Percentiles rank a stretch among this genome's conserved stretches.
Evolutionary conservation across 2,329 filamentous ascomycete genomes (phyloP).

Genomic region (Aciculosporium take): DNA sequence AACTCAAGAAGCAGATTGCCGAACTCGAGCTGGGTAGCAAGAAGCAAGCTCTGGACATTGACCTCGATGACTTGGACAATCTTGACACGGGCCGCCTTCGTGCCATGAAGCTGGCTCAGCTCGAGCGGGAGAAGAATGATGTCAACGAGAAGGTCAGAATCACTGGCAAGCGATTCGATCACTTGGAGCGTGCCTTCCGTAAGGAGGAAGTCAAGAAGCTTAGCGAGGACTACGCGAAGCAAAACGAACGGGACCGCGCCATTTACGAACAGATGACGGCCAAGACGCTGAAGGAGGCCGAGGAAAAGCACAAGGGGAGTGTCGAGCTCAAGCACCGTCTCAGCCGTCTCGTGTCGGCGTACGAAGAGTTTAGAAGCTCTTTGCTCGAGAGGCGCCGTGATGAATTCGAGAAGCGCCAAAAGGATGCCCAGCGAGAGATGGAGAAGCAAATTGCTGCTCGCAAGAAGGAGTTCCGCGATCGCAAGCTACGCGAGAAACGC

Average conservation of each 20-base stretch:
- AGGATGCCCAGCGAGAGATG: constrained; percentile 80
- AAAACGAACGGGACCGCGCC: constrained; percentile 63
- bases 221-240: constrained; percentile 67
- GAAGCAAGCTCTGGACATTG: constrained; percentile 56
- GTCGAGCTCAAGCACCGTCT: constrained; percentile 91
- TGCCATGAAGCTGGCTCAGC: constrained; percentile 84
- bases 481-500: constrained; percentile 65
- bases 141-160: constrained; percentile 81
- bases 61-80: constrained; percentile 67
- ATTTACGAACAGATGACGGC: constrained; percentile 68
- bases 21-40: constrained; percentile 73
- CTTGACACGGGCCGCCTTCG: constrained; percentile 83
- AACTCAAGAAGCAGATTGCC: constrained; percentile 81
- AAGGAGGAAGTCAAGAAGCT: constrained; percentile 93
- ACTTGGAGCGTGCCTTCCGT: constrained; percentile 91
- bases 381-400: constrained; percentile 80
- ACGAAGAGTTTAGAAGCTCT: constrained; percentile 69
- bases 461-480: constrained; percentile 77
- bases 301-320: constrained; percentile 82
- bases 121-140: constrained; percentile 97
- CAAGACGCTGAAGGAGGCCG: constrained; percentile 64
- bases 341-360: constrained; percentile 66
- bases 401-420: constrained; percentile 89
- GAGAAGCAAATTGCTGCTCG: constrained; percentile 81
- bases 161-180: constrained; percentile 90